Evolutionary conservation across 2,329 filamentous ascomycete genomes (phyloP), one percentile per base, ranked within the genome.

Genomic region (Ascochyta clinopodiicola): DNA sequence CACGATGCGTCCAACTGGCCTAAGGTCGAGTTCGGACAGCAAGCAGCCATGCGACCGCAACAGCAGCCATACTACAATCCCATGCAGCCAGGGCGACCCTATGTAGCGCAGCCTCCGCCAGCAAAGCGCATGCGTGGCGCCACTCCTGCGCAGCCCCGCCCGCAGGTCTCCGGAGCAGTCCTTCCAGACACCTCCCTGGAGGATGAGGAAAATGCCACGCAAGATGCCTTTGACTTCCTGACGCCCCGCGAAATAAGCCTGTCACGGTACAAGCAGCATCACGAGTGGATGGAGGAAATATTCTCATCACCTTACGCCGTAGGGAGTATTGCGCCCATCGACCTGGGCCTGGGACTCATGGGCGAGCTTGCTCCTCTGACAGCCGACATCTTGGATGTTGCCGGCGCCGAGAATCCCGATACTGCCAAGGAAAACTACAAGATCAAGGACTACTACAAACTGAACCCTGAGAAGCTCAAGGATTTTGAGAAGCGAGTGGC

Each of bases 221-320:
- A 90, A 19, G 95, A 99, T 74, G 84, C 93, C 72, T 91, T 99
- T 68, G 95, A 99, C 71, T 86, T 92, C 60, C 81, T 97, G 59
- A 94, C 92, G 0, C 93, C 93, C 3, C 86, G 93, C 38, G 95
- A 99, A 61, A 89, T 99, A 58, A 96, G 92, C 65, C 81, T 91
- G 57, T 86, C 87, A 61, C 86, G 95, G 51, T 99, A 97, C 75
- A 89, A 89, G 72, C 92, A 97, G 71, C 96, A 99, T 68, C 94
- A 99, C 69, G 92, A 96, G 74, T 98, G 94, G 95, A 96, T 99
- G 91, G 95, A 98, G 71, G 94, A 99, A 77, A 88, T 99, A 25
- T 85, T 98, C 49, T 91, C 90, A 0, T 98, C 94, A 1, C 92
- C 93, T 0, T 97, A 96, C 71, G 84, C 89, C 22, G 89, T 94